Evolutionary conservation across 345 rosid genomes (phyloP).

Genomic region (Eucalyptus curtisii): DNA sequence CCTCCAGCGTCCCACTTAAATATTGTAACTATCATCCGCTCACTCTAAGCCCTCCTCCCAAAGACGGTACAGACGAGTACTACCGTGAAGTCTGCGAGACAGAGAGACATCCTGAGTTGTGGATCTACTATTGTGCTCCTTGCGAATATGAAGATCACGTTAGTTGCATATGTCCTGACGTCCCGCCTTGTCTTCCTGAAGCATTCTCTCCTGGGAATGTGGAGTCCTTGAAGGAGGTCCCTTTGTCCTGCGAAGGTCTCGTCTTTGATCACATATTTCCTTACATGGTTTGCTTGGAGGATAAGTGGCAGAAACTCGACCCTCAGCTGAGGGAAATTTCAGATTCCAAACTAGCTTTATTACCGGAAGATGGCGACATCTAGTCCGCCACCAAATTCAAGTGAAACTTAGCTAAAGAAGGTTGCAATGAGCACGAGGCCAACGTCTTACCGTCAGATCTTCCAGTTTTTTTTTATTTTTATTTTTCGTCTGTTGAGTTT

Average conservation of each 20-base stretch:
- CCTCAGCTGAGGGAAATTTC: neutral
- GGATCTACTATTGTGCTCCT: neutral
- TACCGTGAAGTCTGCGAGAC: neutral
- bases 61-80: neutral
- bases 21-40: neutral
- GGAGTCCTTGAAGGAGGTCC: neutral
- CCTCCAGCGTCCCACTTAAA: neutral
- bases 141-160: neutral
- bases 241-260: neutral
- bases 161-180: neutral
- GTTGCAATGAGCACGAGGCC: neutral
- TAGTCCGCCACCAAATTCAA: neutral
- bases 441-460: neutral
- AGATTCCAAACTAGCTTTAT: neutral
- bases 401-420: neutral
- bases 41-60: neutral
- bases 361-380: neutral
- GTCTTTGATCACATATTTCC: neutral
- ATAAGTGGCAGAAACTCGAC: neutral
- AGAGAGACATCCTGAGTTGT: neutral
- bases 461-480: neutral
- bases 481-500: neutral
- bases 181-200: neutral
- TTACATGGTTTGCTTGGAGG: neutral
- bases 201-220: neutral